Conservation (phyloP, 768 basidiomycete species). For the Termitomyces sp. region DNA sequence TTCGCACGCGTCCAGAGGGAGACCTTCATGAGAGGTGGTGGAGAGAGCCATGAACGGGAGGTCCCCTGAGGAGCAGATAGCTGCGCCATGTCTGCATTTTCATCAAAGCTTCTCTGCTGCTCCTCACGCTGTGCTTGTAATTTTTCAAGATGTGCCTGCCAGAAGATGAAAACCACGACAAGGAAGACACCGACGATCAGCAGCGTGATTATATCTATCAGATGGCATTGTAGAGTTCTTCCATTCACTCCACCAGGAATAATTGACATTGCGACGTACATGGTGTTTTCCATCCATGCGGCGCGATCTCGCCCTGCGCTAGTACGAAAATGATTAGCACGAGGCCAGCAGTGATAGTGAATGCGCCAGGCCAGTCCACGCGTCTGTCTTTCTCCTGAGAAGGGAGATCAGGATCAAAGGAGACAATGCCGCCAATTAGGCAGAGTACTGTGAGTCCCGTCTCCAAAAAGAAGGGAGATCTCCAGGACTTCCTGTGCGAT, state of each 20-base stretch:
- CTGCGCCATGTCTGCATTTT: not conserved
- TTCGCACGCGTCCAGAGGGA: slow-evolving; percentile 54
- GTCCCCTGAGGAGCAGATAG: not conserved
- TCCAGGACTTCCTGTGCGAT: slow-evolving; percentile 49
- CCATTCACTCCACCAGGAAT: not conserved
- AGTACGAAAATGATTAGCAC: slow-evolving; percentile 67
- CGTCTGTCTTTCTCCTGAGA: slow-evolving; percentile 35
- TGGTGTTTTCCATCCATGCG: slow-evolving; percentile 49
- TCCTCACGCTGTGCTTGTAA: slow-evolving; percentile 3
- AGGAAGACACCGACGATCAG: slow-evolving; percentile 56
- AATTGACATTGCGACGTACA: slow-evolving; percentile 10
- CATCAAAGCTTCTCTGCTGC: not conserved
- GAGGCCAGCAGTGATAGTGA: slow-evolving; percentile 55
- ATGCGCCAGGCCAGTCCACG: slow-evolving; percentile 73
- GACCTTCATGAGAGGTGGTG: slow-evolving; percentile 57
- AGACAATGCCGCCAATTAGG: slow-evolving; percentile 45
- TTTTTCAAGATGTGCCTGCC: slow-evolving; percentile 55
- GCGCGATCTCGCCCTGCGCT: slow-evolving; percentile 53
- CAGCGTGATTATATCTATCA: slow-evolving; percentile 58
- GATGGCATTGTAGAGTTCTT: not conserved
- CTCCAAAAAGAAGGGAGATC: slow-evolving; percentile 53
- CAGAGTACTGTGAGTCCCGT: slow-evolving; percentile 51
- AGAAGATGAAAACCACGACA: slow-evolving; percentile 46
- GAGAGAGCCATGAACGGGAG: slow-evolving; percentile 18
- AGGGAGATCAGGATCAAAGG: slow-evolving; percentile 54